These are phyloP conservation scores for Leishmania amazonensis DNA, from an alignment of 208 protist species.

Conservation along the genomic window DNA sequence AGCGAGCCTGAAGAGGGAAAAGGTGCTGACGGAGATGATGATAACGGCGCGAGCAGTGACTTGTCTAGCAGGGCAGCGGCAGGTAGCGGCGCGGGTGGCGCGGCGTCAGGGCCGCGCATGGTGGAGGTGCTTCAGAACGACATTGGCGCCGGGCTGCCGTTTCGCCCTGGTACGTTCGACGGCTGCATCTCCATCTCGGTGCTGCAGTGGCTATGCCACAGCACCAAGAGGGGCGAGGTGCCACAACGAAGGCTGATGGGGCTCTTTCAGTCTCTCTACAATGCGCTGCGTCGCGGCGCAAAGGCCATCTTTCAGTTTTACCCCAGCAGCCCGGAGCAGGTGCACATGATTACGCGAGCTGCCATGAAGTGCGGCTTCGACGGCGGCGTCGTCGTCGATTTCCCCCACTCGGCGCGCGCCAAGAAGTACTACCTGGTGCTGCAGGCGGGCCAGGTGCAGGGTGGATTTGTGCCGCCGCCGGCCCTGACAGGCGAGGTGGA, in stretches of 20 bases:
- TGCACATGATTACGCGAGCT: slow-evolving; percentile 95
- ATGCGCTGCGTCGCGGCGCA: slow-evolving; percentile 88
- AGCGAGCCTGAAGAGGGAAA: slow-evolving; percentile 24
- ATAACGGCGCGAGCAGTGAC: slow-evolving; percentile 5
- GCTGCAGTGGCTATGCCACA: slow-evolving; percentile 99
- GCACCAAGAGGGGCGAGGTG: slow-evolving; percentile 93
- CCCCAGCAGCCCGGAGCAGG: slow-evolving; percentile 94
- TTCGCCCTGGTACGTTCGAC: slow-evolving; percentile 98
- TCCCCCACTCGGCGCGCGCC: slow-evolving; percentile 96
- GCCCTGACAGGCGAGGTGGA: slow-evolving; percentile 46
- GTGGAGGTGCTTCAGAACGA: slow-evolving; percentile 93
- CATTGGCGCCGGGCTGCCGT: slow-evolving; percentile 96
- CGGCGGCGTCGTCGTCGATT: slow-evolving; percentile 98
- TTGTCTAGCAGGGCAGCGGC: not conserved
- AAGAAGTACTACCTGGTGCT: slow-evolving; percentile 97
- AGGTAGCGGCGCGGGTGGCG: not conserved
- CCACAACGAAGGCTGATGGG: slow-evolving; percentile 93
- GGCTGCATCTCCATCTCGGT: slow-evolving; percentile 98
- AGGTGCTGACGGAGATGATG: slow-evolving; percentile 11
- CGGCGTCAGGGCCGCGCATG: slow-evolving; percentile 38
- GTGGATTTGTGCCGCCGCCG: slow-evolving; percentile 60
- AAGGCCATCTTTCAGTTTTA: slow-evolving; percentile 98
- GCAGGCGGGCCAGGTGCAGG: slow-evolving; percentile 84
- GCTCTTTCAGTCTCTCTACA: slow-evolving; percentile 98
- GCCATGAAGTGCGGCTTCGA: slow-evolving; percentile 98